Percentiles rank a stretch among this genome's conserved stretches.
phyloP scores from a whole-genome alignment of 306 rosid species.

The Fagus sylvatica region DNA sequence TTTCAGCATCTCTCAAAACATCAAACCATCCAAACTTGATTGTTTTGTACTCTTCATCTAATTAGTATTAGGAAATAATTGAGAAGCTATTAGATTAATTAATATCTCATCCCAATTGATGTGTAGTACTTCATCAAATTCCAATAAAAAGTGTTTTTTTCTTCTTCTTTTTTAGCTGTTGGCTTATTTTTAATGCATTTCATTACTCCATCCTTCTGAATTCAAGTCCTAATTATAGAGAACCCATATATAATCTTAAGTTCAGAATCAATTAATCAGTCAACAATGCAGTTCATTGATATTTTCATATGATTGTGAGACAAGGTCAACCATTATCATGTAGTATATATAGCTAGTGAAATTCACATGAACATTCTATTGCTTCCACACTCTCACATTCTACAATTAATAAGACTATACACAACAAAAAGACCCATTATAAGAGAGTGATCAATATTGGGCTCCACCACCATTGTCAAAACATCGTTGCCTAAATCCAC shows the following conservation, averaged over 20 bases:
- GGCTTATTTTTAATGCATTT: too few relatives aligned
- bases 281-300: too few relatives aligned
- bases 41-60: not conserved
- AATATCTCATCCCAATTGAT: not conserved
- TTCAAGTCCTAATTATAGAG: too few relatives aligned
- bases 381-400: slow-evolving; percentile 34
- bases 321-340: not conserved
- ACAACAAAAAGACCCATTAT: slow-evolving; percentile 70
- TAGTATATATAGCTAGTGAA: not conserved
- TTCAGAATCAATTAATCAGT: too few relatives aligned
- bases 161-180: too few relatives aligned
- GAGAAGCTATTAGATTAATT: not conserved
- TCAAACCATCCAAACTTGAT: not conserved
- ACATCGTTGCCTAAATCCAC: slow-evolving; percentile 72
- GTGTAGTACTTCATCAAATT: too few relatives aligned
- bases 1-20: not conserved
- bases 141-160: too few relatives aligned
- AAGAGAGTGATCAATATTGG: slow-evolving; percentile 53
- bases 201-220: too few relatives aligned
- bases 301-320: not conserved
- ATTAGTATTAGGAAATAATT: not conserved
- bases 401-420: slow-evolving; percentile 49
- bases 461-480: slow-evolving; percentile 71
- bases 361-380: not conserved
- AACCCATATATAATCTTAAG: too few relatives aligned